Conservation (phyloP, 2,329 filamentous ascomycete genomes). For the Lachnellula hyalina region DNA sequence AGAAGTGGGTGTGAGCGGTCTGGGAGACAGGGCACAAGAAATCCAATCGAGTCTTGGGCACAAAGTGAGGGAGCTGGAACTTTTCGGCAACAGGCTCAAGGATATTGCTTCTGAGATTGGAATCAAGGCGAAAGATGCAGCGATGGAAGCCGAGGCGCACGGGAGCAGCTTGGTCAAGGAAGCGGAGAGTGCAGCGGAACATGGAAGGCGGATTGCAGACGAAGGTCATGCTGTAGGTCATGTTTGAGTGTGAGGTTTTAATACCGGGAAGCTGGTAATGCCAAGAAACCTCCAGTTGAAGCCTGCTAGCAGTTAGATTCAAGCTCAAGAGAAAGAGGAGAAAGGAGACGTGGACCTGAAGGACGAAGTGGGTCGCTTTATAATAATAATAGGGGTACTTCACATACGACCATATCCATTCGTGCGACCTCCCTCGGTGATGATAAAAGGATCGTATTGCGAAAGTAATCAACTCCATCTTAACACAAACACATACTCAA, state of each 20-base stretch:
- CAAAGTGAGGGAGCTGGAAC: conserved; percentile 8
- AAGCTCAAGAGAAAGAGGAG: no score
- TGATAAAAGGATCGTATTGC: no score
- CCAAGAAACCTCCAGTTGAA: no score
- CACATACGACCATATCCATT: no score
- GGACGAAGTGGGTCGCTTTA: no score
- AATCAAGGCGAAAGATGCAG: not conserved
- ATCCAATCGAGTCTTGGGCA: not conserved
- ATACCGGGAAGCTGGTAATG: no score
- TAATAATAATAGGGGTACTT: no score
- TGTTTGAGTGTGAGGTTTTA: not conserved
- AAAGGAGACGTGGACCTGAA: no score
- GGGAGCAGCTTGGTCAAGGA: not conserved
- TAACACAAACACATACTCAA: no score
- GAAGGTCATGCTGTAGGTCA: not conserved
- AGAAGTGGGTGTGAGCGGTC: not conserved
- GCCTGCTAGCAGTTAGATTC: no score
- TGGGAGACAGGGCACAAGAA: not conserved
- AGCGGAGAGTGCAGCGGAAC: not conserved
- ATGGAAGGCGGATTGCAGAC: not conserved
- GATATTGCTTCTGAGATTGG: conserved; percentile 11
- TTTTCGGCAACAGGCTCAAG: conserved; percentile 6
- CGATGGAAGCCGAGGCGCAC: not conserved
- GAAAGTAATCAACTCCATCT: no score
- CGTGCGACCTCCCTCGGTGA: no score